Base-by-base conservation (phyloP, 331 rosid species). In the Quercus phellos region DNA sequence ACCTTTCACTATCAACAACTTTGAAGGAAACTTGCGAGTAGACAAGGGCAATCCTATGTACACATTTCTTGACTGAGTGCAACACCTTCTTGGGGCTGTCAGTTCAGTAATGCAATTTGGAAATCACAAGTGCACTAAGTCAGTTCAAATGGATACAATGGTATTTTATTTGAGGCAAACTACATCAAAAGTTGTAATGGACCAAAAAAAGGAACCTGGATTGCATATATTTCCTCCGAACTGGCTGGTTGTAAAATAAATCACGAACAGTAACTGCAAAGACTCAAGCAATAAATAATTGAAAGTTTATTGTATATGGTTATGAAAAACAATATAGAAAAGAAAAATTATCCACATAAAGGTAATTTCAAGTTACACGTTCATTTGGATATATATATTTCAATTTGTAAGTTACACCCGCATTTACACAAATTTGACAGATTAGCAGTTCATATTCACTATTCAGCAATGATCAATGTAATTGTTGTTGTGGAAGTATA, bases 231-330 rank as follows among this genome's bases (percentile, higher is more conserved):
- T 90, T 93, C 88, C 97, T 93, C 84, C 97, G 90, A 86, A 93
- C 96, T 46, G 98, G 99, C 85, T 95, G 99, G 84, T 93, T 95
- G 92, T 95, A 93, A 82, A 91, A 93, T 81, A 93, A 83, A 85
- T 95, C 99, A 35, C 92, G 95, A 72, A 90, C 97, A 84, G 83
- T 77, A 82, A 91, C 99, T 95, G 88, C 85, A 79, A 79, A 72
- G 74, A 76, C 32, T 34, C 26, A 74, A 74, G 80, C 58, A 70
- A 76, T 68, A 29, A 78, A 76, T 26, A 78, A 76, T 26, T 59
- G 56, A 50, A 70, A 16, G 5, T 32, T 60, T 64, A 64, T 75
- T 71, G 55, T 46, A 29, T 13, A 79, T 54, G 70, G 6, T 56
- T 78, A 72, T 30, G 29, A 74, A 60, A 50, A 61, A 34, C 17